These are phyloP conservation scores for Pulveroboletus sp. DNA, from an alignment of 768 basidiomycete species.

Conservation along the genomic window DNA sequence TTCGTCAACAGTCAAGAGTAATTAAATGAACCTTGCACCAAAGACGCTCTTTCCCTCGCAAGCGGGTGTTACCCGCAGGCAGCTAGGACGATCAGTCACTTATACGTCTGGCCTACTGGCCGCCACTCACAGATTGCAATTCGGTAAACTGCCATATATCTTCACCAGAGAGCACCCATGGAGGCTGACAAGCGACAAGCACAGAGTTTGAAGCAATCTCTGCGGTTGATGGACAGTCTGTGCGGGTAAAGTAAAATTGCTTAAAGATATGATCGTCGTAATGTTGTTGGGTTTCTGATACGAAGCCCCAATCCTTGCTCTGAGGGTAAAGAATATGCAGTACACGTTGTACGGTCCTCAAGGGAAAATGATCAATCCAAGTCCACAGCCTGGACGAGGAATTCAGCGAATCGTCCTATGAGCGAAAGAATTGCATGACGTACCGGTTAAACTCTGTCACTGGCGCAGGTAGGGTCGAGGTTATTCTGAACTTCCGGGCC, in stretches of 20 bases:
- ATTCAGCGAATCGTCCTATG: not conserved
- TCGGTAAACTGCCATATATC: slow-evolving; percentile 51
- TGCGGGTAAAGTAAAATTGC: slow-evolving; percentile 42
- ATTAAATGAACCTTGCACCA: slow-evolving; percentile 52
- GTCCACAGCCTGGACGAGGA: slow-evolving; percentile 20
- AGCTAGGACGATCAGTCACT: slow-evolving; percentile 16
- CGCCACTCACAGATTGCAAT: slow-evolving; percentile 28
- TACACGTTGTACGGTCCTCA: slow-evolving; percentile 33
- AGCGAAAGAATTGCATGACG: not conserved
- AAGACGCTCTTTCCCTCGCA: slow-evolving; percentile 46
- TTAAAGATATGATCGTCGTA: slow-evolving; percentile 40
- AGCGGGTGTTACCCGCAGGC: slow-evolving; percentile 35
- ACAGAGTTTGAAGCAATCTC: slow-evolving; percentile 34
- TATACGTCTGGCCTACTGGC: not conserved
- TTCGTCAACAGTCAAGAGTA: not conserved
- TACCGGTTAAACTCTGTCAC: slow-evolving; percentile 32
- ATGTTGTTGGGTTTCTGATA: slow-evolving; percentile 30
- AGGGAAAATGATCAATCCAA: slow-evolving; percentile 32
- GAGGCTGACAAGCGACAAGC: slow-evolving; percentile 55
- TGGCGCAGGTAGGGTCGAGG: slow-evolving; percentile 22
- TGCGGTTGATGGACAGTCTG: slow-evolving; percentile 16
- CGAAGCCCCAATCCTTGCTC: slow-evolving; percentile 41
- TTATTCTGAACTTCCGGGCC: slow-evolving; percentile 25
- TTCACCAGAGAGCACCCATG: slow-evolving; percentile 51
- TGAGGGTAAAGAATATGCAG: slow-evolving; percentile 43